These are phyloP conservation scores for Rhexocercosporidium sp. DNA, from an alignment of 2,329 filamentous ascomycete species.

Conservation along the genomic window DNA sequence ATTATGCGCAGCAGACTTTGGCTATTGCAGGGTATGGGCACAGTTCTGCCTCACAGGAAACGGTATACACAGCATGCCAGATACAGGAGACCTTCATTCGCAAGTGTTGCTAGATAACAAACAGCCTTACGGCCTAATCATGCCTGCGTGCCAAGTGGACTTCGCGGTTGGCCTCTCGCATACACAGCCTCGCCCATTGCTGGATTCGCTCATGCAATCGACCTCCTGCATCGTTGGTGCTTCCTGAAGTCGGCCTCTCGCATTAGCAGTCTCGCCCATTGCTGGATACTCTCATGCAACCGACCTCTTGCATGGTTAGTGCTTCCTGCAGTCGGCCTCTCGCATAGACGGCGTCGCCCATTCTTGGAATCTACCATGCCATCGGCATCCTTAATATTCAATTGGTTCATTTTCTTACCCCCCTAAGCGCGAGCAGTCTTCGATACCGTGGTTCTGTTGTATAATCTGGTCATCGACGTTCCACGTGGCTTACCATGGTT, in stretches of 20 bases:
- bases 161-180: constrained; percentile 4
- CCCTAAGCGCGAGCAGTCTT: neutral
- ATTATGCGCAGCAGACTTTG: neutral
- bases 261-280: neutral
- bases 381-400: constrained; percentile 2
- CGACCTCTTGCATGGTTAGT: constrained; percentile 1
- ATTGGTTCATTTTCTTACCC: neutral
- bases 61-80: too few species aligned
- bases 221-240: neutral
- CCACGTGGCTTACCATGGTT: neutral
- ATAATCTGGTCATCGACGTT: neutral
- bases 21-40: neutral
- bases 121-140: neutral
- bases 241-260: constrained; percentile 1
- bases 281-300: neutral
- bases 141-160: neutral
- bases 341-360: neutral
- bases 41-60: constrained; percentile 4
- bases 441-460: neutral
- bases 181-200: neutral
- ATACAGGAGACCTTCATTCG: constrained; percentile 3
- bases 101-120: neutral
- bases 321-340: constrained; percentile 1
- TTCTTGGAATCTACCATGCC: neutral
- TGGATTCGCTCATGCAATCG: neutral